Percentiles rank a stretch among this genome's conserved stretches.
Conservation (phyloP, 331 rosid genomes). For the Quercus lobata region DNA sequence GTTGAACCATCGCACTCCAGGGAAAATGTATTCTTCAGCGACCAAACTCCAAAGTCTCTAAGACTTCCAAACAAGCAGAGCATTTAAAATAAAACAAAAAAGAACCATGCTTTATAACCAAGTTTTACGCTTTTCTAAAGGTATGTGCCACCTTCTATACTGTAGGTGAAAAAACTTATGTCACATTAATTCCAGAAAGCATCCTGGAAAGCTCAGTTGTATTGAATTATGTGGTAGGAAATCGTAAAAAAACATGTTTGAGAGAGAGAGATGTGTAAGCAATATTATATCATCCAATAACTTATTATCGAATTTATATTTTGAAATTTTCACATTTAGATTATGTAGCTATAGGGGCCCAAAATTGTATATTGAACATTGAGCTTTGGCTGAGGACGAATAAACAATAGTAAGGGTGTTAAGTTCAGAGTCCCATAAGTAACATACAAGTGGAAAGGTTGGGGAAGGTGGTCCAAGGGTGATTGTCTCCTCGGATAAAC, state of each 20-base stretch:
- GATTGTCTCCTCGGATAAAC: too few species aligned
- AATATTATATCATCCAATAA: too few species aligned
- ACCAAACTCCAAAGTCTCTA: slow-evolving; percentile 12
- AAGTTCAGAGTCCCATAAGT: too few species aligned
- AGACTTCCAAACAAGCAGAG: neutral
- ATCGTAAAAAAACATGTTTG: neutral
- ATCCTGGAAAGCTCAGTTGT: neutral
- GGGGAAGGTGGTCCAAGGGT: too few species aligned
- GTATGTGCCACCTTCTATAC: neutral
- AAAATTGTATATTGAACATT: too few species aligned
- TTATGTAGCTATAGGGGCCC: too few species aligned
- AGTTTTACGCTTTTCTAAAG: neutral
- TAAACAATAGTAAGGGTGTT: too few species aligned
- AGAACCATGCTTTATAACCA: slow-evolving; percentile 5
- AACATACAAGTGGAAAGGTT: too few species aligned
- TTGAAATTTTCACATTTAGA: too few species aligned
- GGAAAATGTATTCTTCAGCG: slow-evolving; percentile 30
- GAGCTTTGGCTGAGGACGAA: too few species aligned
- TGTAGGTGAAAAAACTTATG: neutral
- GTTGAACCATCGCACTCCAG: slow-evolving; percentile 34
- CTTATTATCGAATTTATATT: too few species aligned
- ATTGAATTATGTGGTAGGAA: neutral
- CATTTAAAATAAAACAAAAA: neutral
- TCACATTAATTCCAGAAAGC: neutral
- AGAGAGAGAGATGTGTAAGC: neutral